Conservation (phyloP, 331 rosid genomes). For the Acacia concinna region DNA sequence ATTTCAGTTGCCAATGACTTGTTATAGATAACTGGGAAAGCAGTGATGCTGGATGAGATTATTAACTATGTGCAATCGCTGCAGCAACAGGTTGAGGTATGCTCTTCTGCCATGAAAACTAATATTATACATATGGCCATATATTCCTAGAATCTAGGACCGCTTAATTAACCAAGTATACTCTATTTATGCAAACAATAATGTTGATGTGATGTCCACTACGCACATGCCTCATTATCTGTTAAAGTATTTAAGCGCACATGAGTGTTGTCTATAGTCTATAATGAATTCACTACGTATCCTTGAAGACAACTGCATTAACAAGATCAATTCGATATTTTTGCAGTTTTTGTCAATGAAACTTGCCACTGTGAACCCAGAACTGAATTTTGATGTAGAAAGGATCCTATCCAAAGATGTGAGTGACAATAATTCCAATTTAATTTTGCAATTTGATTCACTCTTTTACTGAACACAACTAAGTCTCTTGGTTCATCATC, state of each 20-base stretch:
- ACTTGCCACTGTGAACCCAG: constrained; percentile 81
- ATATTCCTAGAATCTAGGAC: neutral
- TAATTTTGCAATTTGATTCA: neutral
- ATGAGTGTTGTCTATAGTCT: neutral
- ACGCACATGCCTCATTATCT: neutral
- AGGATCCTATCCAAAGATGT: constrained; percentile 75
- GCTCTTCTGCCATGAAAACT: constrained; percentile 10
- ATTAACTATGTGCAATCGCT: constrained; percentile 81
- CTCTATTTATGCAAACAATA: neutral
- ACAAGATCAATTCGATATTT: constrained; percentile 3
- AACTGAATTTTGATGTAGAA: constrained; percentile 61
- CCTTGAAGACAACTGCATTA: neutral
- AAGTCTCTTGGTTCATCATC: constrained; percentile 7
- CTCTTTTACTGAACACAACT: neutral
- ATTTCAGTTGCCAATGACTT: constrained; percentile 22
- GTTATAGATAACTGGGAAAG: constrained; percentile 74
- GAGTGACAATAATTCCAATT: constrained; percentile 34
- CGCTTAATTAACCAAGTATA: neutral
- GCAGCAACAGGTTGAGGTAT: constrained; percentile 80
- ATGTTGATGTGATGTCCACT: constrained; percentile 10
- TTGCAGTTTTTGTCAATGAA: constrained; percentile 85
- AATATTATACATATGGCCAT: neutral
- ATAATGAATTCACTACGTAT: neutral
- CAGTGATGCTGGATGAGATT: constrained; percentile 81
- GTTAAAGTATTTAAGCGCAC: neutral